These are phyloP conservation scores for Teunomyces cretensis DNA, from an alignment of 805 yeast species.

Conservation along the genomic window DNA sequence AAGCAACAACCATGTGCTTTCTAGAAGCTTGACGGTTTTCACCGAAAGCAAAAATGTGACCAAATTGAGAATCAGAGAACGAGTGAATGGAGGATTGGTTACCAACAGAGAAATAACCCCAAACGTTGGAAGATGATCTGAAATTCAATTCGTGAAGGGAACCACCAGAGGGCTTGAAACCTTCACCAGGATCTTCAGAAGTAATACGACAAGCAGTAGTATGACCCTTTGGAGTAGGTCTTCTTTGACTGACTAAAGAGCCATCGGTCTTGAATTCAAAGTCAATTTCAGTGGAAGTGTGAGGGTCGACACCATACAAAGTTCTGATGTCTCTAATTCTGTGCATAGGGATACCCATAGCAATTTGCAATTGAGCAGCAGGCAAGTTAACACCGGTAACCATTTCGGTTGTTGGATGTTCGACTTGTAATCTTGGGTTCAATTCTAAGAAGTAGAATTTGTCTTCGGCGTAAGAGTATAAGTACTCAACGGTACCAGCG, in stretches of 20 bases:
- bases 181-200: slow-evolving; percentile 98
- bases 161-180: slow-evolving; percentile 98
- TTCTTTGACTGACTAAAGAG: slow-evolving; percentile 76
- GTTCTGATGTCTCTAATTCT: slow-evolving; percentile 90
- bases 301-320: slow-evolving; percentile 94
- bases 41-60: slow-evolving; percentile 98
- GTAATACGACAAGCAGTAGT: slow-evolving; percentile 99
- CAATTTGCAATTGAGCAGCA: slow-evolving; percentile 97
- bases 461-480: slow-evolving; percentile 91
- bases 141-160: slow-evolving; percentile 93
- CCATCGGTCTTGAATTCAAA: slow-evolving; percentile 78
- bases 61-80: slow-evolving; percentile 97
- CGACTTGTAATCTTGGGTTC: slow-evolving; percentile 98
- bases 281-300: slow-evolving; percentile 84
- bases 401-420: slow-evolving; percentile 99
- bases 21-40: slow-evolving; percentile 97
- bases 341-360: slow-evolving; percentile 99
- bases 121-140: slow-evolving; percentile 94
- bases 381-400: slow-evolving; percentile 98
- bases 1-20: slow-evolving; percentile 98
- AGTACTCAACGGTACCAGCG: slow-evolving; percentile 98
- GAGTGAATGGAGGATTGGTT: slow-evolving; percentile 97
- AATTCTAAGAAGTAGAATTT: slow-evolving; percentile 94
- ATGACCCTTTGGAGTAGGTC: slow-evolving; percentile 96
- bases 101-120: slow-evolving; percentile 99